phyloP scores from a whole-genome alignment of 192 early-diverging fungal genomes.

The Backusella tarrabulga region DNA sequence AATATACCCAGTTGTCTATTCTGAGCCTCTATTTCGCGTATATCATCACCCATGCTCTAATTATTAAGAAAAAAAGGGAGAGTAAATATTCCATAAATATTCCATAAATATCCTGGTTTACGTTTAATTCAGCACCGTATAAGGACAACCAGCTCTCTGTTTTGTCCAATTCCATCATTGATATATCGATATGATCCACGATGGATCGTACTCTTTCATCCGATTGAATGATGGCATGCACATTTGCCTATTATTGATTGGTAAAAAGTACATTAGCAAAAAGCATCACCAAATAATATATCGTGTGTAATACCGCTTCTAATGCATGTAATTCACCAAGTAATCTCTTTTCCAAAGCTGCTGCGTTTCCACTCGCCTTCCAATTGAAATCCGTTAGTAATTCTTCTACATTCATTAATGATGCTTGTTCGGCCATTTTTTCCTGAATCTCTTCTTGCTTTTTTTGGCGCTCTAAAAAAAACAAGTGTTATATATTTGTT shows the following conservation, averaged over 20 bases:
- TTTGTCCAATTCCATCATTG: slow-evolving; percentile 74
- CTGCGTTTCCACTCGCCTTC: slow-evolving; percentile 84
- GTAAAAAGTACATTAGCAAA: background rate
- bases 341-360: slow-evolving; percentile 82
- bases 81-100: background rate
- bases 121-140: slow-evolving; percentile 86
- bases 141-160: slow-evolving; percentile 87
- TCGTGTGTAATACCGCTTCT: slow-evolving; percentile 56
- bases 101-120: slow-evolving; percentile 24
- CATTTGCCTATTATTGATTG: slow-evolving; percentile 65
- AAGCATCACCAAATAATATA: no score
- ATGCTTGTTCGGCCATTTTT: slow-evolving; percentile 58
- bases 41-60: slow-evolving; percentile 90
- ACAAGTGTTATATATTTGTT: no score
- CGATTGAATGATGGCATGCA: slow-evolving; percentile 91
- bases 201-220: slow-evolving; percentile 83
- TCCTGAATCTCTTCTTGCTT: slow-evolving; percentile 24
- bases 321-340: slow-evolving; percentile 82
- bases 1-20: slow-evolving; percentile 91
- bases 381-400: slow-evolving; percentile 85
- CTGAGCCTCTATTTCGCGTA: slow-evolving; percentile 90
- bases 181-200: slow-evolving; percentile 80
- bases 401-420: slow-evolving; percentile 74
- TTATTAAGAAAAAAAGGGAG: slow-evolving; percentile 7
- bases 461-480: slow-evolving; percentile 18